Percentiles rank a stretch among this genome's conserved stretches.
These are phyloP conservation scores for Breynia disticha DNA, from an alignment of 441 rosid genomes.

Conservation along the genomic window DNA sequence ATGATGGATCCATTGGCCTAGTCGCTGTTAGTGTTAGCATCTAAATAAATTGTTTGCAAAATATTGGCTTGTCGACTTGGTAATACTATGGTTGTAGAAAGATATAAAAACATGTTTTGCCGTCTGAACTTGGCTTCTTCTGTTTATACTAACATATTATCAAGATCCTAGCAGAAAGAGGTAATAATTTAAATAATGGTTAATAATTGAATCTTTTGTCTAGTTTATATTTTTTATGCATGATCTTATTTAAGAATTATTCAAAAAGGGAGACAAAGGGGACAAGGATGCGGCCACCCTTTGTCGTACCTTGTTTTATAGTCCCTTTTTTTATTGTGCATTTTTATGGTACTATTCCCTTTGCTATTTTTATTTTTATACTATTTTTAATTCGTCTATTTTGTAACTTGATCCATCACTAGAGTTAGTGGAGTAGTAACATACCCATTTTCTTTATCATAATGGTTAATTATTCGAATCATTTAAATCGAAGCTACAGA, in stretches of 20 bases:
- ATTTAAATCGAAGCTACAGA: slow-evolving; percentile 23
- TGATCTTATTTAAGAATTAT: not conserved
- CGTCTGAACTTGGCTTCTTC: slow-evolving; percentile 21
- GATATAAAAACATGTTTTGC: slow-evolving; percentile 21
- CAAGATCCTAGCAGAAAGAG: slow-evolving; percentile 14
- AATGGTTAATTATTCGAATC: slow-evolving; percentile 9
- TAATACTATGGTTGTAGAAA: slow-evolving; percentile 5
- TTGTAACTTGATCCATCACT: not conserved
- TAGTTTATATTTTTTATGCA: slow-evolving; percentile 6
- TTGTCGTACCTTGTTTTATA: too few relatives aligned
- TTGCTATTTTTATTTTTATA: too few relatives aligned
- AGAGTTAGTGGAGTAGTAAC: not conserved
- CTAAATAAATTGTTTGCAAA: slow-evolving; percentile 6
- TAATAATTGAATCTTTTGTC: slow-evolving; percentile 10
- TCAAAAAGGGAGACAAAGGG: too few relatives aligned
- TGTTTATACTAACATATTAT: slow-evolving; percentile 13
- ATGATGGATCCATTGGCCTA: too few relatives aligned
- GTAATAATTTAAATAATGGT: slow-evolving; percentile 9
- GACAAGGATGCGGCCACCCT: too few relatives aligned
- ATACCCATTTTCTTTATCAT: slow-evolving; percentile 1
- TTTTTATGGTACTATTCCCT: too few relatives aligned
- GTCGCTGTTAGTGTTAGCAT: slow-evolving; percentile 3
- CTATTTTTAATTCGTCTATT: too few relatives aligned
- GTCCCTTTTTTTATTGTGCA: too few relatives aligned
- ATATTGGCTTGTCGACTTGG: slow-evolving; percentile 12